Evolutionary conservation across 2,329 filamentous ascomycete genomes (phyloP).

Genomic region (Domatiomyces globalis): DNA sequence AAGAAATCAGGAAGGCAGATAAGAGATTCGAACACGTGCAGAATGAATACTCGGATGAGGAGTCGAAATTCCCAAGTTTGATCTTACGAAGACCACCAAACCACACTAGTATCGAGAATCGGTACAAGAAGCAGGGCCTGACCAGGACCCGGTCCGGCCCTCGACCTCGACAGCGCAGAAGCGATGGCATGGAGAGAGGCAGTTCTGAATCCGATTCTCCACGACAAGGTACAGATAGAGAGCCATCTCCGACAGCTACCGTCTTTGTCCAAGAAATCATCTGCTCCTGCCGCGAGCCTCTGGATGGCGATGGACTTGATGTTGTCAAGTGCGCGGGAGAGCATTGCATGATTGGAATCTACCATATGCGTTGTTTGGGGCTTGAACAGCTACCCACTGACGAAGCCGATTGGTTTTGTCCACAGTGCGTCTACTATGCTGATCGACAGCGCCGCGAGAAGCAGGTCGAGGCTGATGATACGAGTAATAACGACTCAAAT

Average conservation of each 20-base stretch:
- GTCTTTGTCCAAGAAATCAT: background rate
- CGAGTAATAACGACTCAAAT: background rate
- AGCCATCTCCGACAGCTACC: background rate
- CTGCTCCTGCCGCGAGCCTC: slow-evolving; percentile 5
- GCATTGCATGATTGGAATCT: slow-evolving; percentile 3
- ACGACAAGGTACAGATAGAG: background rate
- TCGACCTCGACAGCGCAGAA: background rate
- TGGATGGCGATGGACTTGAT: background rate
- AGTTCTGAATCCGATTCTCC: background rate
- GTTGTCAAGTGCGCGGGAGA: slow-evolving; percentile 2
- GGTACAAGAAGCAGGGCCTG: slow-evolving; percentile 8
- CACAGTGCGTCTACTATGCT: background rate
- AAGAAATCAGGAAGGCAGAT: background rate
- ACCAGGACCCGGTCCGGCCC: background rate
- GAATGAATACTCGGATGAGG: background rate
- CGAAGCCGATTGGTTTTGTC: background rate
- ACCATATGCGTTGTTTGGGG: background rate
- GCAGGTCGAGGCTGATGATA: background rate
- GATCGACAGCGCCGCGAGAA: background rate
- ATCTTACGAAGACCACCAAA: slow-evolving; percentile 2
- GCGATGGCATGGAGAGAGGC: background rate
- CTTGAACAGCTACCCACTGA: background rate
- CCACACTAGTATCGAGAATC: background rate
- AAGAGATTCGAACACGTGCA: slow-evolving; percentile 2
- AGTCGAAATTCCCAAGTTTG: background rate